Evolutionary conservation across 2,329 filamentous ascomycete genomes (phyloP), one percentile per base, ranked within the genome.

Genomic region (Trichoderma atroviride): DNA sequence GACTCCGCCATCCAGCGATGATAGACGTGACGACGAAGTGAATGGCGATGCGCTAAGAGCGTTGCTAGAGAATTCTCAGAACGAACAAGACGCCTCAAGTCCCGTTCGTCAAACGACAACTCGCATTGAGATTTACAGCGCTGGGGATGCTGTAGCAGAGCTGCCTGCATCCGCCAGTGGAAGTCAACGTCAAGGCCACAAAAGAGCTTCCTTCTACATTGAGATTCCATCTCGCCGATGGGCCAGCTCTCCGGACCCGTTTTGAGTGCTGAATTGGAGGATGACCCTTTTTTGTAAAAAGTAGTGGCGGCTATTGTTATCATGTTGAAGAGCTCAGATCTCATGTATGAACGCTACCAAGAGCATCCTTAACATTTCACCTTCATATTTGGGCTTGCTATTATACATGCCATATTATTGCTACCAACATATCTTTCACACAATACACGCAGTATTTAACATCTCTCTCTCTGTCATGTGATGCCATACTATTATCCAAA

Each of bases 201-300:
- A 6, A 9, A 47, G 31, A 40, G 27, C 37, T 27, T 59, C 63
- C 10, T 31, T 62, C 59, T 57, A 69, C 66, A n/a, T 66, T 5
- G 68, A 65, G 16, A 22, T 69, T 22, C 40, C 55, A 19, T 50
- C 53, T 47, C 55, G 53, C 10, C 33, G 43, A 6, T 31, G 47
- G 19, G 59, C 61, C 16, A 55, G 37, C 19, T 69, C 60, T 37
- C 68, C 61, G 0, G 61, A 69, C n/a, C 60, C 61, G 1, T 69
- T 59, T 11, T 69, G 13, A 65, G 10, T 27, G 13, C 11, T 10
- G 1, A 10, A 10, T 6, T 9, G 5, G 7, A 52, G 13, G 11
- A 16, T 27, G 50, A 14, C 19, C 19, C 5, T n/a, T 55, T 19
- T 55, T 19, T 43, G 11, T 6, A 27, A 5, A 57, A 57, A 40